A percentile compares a stretch with the other conserved stretches of the same genome.
These are phyloP conservation scores for Thoreauomyces humboldtii DNA, from an alignment of 192 early-diverging fungal species.

Conservation along the genomic window DNA sequence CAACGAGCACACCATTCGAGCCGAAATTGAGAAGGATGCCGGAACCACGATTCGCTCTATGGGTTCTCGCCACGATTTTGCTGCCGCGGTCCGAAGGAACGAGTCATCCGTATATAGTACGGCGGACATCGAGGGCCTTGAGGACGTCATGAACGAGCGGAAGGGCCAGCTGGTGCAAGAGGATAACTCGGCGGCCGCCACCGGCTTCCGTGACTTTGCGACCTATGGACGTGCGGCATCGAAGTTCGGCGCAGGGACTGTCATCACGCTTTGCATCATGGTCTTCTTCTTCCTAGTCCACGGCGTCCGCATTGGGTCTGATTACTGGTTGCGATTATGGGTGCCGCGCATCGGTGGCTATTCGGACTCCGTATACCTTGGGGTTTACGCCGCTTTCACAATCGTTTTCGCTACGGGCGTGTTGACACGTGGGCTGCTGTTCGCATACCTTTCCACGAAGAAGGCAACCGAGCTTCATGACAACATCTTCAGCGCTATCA, in stretches of 20 bases:
- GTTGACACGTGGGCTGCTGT: constrained; percentile 51
- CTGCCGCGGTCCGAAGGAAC: constrained; percentile 54
- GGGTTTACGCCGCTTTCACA: constrained; percentile 58
- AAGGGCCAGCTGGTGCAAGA: constrained; percentile 38
- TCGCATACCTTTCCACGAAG: constrained; percentile 44
- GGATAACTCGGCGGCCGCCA: constrained; percentile 29
- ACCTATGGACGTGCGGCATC: constrained; percentile 25
- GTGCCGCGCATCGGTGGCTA: constrained; percentile 40
- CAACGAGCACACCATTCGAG: constrained; percentile 61
- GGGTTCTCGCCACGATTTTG: constrained; percentile 50
- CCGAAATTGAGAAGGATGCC: constrained; percentile 55
- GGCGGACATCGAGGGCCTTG: constrained; percentile 20
- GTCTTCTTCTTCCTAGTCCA: constrained; percentile 60
- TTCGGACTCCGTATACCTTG: constrained; percentile 47
- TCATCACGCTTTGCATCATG: constrained; percentile 41
- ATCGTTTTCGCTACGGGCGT: constrained; percentile 52
- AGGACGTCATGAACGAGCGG: constrained; percentile 39
- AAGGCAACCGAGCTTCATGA: constrained; percentile 61
- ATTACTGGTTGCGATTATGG: constrained; percentile 45
- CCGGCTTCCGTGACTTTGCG: constrained; percentile 36
- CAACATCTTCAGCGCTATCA: constrained; percentile 27
- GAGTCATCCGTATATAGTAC: constrained; percentile 59
- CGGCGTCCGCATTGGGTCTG: constrained; percentile 56
- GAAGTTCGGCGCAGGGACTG: constrained; percentile 29
- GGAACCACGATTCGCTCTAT: constrained; percentile 48